Evolutionary conservation across 495 filamentous ascomycete genomes (phyloP).

Genomic region (Neurospora discreta): DNA sequence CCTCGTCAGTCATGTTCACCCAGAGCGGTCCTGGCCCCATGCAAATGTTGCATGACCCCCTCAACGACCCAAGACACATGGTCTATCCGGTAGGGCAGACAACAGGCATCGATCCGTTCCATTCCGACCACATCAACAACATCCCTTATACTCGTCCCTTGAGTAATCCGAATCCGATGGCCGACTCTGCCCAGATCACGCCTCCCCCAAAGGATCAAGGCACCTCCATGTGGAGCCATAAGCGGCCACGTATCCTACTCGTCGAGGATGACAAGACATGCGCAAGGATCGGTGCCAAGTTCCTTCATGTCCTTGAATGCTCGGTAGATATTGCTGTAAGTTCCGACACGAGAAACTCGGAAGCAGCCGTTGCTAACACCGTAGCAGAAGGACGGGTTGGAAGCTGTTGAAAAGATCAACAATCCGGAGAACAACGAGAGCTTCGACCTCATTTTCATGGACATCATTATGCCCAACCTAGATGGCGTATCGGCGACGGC

Average conservation of each 20-base stretch:
- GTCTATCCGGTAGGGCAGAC: slow-evolving; percentile 86
- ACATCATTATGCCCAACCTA: slow-evolving; percentile 96
- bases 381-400: slow-evolving; percentile 55
- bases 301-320: slow-evolving; percentile 79
- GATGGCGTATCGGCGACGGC: slow-evolving; percentile 93
- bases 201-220: slow-evolving; percentile 21
- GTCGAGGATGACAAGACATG: slow-evolving; percentile 96
- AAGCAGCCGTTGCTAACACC: neutral
- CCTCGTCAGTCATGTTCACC: slow-evolving; percentile 33
- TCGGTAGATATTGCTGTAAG: slow-evolving; percentile 85
- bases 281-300: slow-evolving; percentile 87
- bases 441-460: slow-evolving; percentile 95
- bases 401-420: slow-evolving; percentile 89
- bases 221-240: slow-evolving; percentile 51
- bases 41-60: slow-evolving; percentile 32
- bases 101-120: slow-evolving; percentile 89
- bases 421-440: slow-evolving; percentile 45
- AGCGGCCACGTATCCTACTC: slow-evolving; percentile 74
- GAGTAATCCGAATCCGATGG: slow-evolving; percentile 21
- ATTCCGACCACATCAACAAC: slow-evolving; percentile 85
- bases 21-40: slow-evolving; percentile 25
- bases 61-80: slow-evolving; percentile 65
- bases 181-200: slow-evolving; percentile 17
- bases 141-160: slow-evolving; percentile 64
- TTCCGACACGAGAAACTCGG: no score